A percentile compares a stretch with the other conserved stretches of the same genome.
phyloP scores from a whole-genome alignment of 306 rosid species.

The Cucumis sativus region DNA sequence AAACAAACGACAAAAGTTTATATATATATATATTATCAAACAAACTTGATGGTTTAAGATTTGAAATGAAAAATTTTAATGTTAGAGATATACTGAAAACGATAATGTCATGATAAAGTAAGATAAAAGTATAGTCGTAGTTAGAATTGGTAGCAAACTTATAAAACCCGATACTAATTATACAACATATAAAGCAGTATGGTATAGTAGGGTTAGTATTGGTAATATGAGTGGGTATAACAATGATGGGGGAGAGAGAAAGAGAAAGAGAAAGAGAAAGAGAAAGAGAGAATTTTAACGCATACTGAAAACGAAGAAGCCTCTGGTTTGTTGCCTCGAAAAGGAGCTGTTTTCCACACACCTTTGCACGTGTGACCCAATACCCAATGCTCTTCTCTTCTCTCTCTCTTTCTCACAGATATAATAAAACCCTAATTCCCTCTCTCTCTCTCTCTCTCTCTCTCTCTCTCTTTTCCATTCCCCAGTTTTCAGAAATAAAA shows the following conservation, averaged over 20 bases:
- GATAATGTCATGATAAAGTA: too few species aligned
- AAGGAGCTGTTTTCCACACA: conserved; percentile 51
- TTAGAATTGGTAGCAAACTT: too few species aligned
- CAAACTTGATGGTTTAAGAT: too few species aligned
- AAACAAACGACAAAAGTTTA: too few species aligned
- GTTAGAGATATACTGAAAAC: too few species aligned
- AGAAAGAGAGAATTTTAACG: neutral
- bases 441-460: neutral
- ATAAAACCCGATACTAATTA: too few species aligned
- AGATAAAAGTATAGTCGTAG: too few species aligned
- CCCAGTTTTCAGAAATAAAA: neutral
- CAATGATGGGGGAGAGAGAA: neutral
- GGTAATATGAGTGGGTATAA: too few species aligned
- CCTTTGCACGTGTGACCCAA: conserved; percentile 87
- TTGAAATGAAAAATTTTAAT: too few species aligned
- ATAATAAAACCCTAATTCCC: conserved; percentile 27
- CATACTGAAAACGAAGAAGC: conserved; percentile 12
- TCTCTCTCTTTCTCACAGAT: neutral
- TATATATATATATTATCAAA: too few species aligned
- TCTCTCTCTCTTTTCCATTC: neutral
- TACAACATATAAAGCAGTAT: too few species aligned
- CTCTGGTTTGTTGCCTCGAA: conserved; percentile 69
- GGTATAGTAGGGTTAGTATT: too few species aligned
- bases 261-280: neutral
- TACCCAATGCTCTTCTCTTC: conserved; percentile 39